Percentiles rank a stretch among this genome's conserved stretches.
Conservation (phyloP, 768 basidiomycete genomes). For the Tricholoma furcatifolium region DNA sequence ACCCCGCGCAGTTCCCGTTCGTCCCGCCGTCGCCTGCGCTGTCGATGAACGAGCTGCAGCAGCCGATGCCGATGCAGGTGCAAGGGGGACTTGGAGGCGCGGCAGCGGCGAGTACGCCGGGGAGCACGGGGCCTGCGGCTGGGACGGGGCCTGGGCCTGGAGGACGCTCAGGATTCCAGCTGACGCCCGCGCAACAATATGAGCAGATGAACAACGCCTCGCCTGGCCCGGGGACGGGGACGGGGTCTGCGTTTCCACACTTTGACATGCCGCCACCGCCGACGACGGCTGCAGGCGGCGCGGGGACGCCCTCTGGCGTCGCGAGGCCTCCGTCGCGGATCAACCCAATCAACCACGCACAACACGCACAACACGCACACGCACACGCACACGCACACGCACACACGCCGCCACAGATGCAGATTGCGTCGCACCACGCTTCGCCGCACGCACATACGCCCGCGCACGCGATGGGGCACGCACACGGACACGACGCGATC, state of each 20-base stretch:
- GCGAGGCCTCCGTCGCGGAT: conserved; percentile 44
- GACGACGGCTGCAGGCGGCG: too few relatives aligned
- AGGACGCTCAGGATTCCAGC: conserved; percentile 42
- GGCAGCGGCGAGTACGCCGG: conserved; percentile 20
- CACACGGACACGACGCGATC: conserved; percentile 38
- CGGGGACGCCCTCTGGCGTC: conserved; percentile 24
- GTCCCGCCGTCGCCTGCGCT: too few relatives aligned
- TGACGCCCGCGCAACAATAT: conserved; percentile 65
- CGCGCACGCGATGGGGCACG: too few relatives aligned
- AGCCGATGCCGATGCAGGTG: conserved; percentile 22
- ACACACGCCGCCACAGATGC: not conserved
- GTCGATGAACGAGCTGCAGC: too few relatives aligned
- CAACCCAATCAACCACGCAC: not conserved
- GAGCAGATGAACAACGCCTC: conserved; percentile 46
- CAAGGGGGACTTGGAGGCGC: conserved; percentile 32
- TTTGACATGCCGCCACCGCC: conserved; percentile 32
- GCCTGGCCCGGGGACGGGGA: conserved; percentile 15
- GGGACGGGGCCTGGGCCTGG: conserved; percentile 40
- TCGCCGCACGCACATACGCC: too few relatives aligned
- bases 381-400: not conserved
- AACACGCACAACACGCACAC: not conserved
- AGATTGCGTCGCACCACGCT: conserved; percentile 32
- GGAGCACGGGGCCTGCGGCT: conserved; percentile 33
- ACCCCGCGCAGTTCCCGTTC: conserved; percentile 24
- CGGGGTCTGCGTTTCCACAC: conserved; percentile 21